phyloP scores from a whole-genome alignment of 345 rosid species.

The Citrus sinensis region DNA sequence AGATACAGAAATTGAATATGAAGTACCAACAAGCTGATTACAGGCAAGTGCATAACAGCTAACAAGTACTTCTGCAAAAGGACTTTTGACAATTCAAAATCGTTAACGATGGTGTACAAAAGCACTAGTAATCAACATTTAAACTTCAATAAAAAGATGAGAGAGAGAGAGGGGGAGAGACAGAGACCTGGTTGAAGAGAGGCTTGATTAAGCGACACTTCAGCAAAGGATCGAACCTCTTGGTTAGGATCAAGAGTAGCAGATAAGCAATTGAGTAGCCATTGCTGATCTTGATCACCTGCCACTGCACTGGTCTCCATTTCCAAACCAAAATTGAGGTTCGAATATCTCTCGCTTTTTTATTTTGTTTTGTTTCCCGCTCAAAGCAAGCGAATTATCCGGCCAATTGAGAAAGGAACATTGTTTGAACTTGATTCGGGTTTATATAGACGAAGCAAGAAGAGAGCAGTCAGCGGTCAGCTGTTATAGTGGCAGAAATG shows the following conservation, averaged over 20 bases:
- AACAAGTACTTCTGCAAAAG: not conserved
- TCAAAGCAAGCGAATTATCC: not conserved
- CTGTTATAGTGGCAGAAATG: constrained; percentile 13
- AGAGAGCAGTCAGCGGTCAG: not conserved
- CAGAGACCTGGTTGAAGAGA: constrained; percentile 79
- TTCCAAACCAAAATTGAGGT: not conserved
- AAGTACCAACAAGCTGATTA: not conserved
- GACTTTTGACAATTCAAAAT: not conserved
- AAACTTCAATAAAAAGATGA: not conserved
- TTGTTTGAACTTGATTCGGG: constrained; percentile 1
- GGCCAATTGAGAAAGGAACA: not conserved
- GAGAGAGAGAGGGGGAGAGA: not conserved
- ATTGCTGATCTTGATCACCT: constrained; percentile 78
- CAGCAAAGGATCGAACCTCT: constrained; percentile 82
- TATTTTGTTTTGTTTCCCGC: constrained; percentile 23
- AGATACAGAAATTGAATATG: not conserved
- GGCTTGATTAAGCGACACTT: constrained; percentile 78
- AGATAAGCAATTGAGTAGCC: constrained; percentile 82
- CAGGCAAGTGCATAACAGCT: not conserved
- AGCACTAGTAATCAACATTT: not conserved
- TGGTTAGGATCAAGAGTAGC: constrained; percentile 86
- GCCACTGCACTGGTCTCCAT: constrained; percentile 26
- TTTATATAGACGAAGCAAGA: constrained; percentile 8
- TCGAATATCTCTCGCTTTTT: not conserved
- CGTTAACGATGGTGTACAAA: too few relatives aligned